Evolutionary conservation across 495 filamentous ascomycete species (phyloP).

Genomic region (Daldinia vernicosa): DNA sequence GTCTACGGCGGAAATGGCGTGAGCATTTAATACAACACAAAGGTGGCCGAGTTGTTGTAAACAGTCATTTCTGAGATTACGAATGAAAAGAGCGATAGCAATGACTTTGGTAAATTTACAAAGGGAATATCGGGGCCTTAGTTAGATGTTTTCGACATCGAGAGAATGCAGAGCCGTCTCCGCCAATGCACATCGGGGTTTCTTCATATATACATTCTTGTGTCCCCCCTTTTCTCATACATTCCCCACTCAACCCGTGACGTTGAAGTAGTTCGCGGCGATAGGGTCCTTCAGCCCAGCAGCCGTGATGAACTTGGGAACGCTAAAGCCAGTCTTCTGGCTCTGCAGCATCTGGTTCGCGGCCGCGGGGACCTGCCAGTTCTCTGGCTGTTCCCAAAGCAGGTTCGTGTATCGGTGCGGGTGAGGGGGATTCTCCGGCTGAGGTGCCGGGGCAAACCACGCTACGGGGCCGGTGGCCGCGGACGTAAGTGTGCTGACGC

Average conservation of each 20-base stretch:
- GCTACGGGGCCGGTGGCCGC: constrained; percentile 50
- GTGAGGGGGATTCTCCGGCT: constrained; percentile 53
- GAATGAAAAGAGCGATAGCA: background rate
- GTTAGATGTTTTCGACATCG: constrained; percentile 23
- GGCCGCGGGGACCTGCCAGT: constrained; percentile 49
- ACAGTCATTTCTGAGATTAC: background rate
- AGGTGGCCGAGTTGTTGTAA: background rate
- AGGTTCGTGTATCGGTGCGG: constrained; percentile 59
- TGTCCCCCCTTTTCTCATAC: background rate
- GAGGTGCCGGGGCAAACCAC: constrained; percentile 55
- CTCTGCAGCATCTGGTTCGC: constrained; percentile 46
- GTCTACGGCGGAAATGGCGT: constrained; percentile 32
- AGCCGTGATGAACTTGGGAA: constrained; percentile 52
- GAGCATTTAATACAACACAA: background rate
- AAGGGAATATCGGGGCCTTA: constrained; percentile 25
- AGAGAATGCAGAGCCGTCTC: constrained; percentile 19
- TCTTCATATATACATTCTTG: constrained; percentile 28
- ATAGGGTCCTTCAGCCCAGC: constrained; percentile 51
- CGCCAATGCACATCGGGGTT: constrained; percentile 2
- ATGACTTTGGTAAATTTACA: constrained; percentile 7
- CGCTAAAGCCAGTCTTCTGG: constrained; percentile 53
- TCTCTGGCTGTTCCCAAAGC: constrained; percentile 52
- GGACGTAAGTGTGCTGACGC: constrained; percentile 50
- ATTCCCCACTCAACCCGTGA: constrained; percentile 41
- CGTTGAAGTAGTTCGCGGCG: constrained; percentile 55